Conservation (phyloP, 1,139 yeast species). For the Scheffersomyces segobiensis region DNA sequence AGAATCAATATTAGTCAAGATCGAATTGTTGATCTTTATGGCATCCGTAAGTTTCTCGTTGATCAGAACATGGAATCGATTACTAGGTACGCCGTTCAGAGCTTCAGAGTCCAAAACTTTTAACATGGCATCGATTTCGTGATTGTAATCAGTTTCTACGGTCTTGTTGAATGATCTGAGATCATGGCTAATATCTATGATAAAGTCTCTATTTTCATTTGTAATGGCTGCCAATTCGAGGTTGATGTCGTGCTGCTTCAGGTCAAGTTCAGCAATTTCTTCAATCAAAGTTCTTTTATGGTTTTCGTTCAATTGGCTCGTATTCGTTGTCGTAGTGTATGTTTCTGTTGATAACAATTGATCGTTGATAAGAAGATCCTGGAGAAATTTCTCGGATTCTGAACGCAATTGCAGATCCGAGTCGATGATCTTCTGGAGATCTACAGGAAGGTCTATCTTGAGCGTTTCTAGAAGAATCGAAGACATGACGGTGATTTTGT, state of each 20-base stretch:
- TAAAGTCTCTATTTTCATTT: constrained; percentile 39
- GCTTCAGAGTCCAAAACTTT: constrained; percentile 10
- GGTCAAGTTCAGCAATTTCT: constrained; percentile 50
- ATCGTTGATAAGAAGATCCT: constrained; percentile 37
- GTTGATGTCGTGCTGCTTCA: constrained; percentile 30
- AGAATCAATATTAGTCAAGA: constrained; percentile 67
- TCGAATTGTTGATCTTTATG: constrained; percentile 28
- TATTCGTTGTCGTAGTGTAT: constrained; percentile 30
- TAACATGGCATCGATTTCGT: constrained; percentile 23
- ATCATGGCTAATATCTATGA: constrained; percentile 39
- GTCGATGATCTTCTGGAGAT: constrained; percentile 11
- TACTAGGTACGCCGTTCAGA: neutral
- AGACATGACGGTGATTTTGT: constrained; percentile 13
- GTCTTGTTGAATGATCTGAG: constrained; percentile 25
- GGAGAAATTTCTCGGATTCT: constrained; percentile 18
- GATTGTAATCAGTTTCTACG: constrained; percentile 21
- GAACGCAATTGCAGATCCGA: constrained; percentile 11
- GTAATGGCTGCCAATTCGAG: constrained; percentile 34
- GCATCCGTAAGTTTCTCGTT: constrained; percentile 24
- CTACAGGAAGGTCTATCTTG: constrained; percentile 16
- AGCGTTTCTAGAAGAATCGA: constrained; percentile 21
- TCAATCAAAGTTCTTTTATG: constrained; percentile 35
- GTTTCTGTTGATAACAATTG: constrained; percentile 43
- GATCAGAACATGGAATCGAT: constrained; percentile 13
- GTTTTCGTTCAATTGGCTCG: constrained; percentile 2